Evolutionary conservation across 2,329 filamentous ascomycete genomes (phyloP).

Genomic region (Teratosphaeria zuluensis): DNA sequence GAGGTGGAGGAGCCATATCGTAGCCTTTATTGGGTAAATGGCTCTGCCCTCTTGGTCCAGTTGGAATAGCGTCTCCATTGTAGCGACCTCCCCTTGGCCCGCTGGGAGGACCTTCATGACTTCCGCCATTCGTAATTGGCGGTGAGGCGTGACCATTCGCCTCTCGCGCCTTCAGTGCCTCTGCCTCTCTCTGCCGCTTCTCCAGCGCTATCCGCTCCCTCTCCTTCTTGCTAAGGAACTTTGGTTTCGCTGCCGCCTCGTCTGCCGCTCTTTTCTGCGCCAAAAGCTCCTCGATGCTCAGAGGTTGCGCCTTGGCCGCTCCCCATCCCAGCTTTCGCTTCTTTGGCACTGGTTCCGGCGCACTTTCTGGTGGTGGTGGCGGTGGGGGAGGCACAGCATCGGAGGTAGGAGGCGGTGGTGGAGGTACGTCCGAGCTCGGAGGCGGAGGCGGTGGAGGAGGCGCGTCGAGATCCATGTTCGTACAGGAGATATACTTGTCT

Average conservation of each 20-base stretch:
- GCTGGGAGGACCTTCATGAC: conserved; percentile 42
- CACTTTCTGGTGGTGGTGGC: conserved; percentile 1
- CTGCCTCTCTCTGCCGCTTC: conserved; percentile 62
- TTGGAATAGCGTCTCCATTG: conserved; percentile 37
- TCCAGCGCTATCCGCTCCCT: conserved; percentile 72
- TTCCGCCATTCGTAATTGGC: not conserved
- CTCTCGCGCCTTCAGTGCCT: conserved; percentile 49
- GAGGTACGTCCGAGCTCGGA: conserved; percentile 3
- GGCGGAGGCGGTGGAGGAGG: conserved; percentile 7
- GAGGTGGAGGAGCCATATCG: conserved; percentile 44
- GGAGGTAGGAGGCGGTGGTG: conserved; percentile 11
- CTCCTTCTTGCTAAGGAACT: conserved; percentile 75
- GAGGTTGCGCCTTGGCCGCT: conserved; percentile 40
- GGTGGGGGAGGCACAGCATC: conserved; percentile 15
- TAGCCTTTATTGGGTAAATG: conserved; percentile 34
- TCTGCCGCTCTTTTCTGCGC: conserved; percentile 79
- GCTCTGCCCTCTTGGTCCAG: conserved; percentile 43
- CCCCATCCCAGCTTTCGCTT: conserved; percentile 50
- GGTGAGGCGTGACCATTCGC: conserved; percentile 5
- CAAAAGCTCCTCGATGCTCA: conserved; percentile 79
- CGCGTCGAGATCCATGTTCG: not conserved
- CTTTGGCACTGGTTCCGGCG: conserved; percentile 8
- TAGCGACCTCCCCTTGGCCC: conserved; percentile 61
- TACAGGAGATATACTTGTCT: not conserved
- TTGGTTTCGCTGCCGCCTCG: conserved; percentile 75